Conservation (phyloP, 2,329 filamentous ascomycete species). For the Ceratocystis smalleyi region DNA sequence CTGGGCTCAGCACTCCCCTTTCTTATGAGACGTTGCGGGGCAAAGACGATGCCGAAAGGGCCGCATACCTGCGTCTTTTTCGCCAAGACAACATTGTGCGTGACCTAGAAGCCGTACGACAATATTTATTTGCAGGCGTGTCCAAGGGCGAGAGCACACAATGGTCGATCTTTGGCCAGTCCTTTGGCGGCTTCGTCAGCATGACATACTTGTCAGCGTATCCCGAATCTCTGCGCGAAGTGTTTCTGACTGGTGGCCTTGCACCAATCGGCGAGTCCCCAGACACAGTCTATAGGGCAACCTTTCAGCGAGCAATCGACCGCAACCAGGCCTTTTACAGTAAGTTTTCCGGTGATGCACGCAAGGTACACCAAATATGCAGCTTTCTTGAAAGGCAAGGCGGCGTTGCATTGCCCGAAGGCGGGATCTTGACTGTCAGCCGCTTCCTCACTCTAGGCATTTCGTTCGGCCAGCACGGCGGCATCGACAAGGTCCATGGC, state of each 20-base stretch:
- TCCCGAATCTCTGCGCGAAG: slow-evolving; percentile 63
- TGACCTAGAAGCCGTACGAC: slow-evolving; percentile 74
- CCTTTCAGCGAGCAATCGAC: slow-evolving; percentile 50
- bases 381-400: slow-evolving; percentile 41
- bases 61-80: slow-evolving; percentile 68
- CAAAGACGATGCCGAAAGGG: slow-evolving; percentile 51
- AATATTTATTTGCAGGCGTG: slow-evolving; percentile 45
- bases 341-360: slow-evolving; percentile 71
- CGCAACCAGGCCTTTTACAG: slow-evolving; percentile 66
- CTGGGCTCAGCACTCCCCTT: slow-evolving; percentile 68
- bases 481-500: slow-evolving; percentile 59
- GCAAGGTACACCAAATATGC: slow-evolving; percentile 50
- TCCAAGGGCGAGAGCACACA: slow-evolving; percentile 44
- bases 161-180: slow-evolving; percentile 82
- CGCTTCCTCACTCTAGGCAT: slow-evolving; percentile 68
- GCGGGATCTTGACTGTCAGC: slow-evolving; percentile 54
- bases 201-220: slow-evolving; percentile 72
- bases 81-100: slow-evolving; percentile 80
- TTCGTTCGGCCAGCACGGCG: slow-evolving; percentile 62
- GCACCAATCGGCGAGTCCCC: slow-evolving; percentile 57
- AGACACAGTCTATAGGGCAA: slow-evolving; percentile 59
- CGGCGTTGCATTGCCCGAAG: slow-evolving; percentile 47
- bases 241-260: slow-evolving; percentile 71
- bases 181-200: slow-evolving; percentile 77
- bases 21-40: slow-evolving; percentile 49